phyloP scores from a whole-genome alignment of 2,329 filamentous ascomycete species.

The Colletotrichum lini region DNA sequence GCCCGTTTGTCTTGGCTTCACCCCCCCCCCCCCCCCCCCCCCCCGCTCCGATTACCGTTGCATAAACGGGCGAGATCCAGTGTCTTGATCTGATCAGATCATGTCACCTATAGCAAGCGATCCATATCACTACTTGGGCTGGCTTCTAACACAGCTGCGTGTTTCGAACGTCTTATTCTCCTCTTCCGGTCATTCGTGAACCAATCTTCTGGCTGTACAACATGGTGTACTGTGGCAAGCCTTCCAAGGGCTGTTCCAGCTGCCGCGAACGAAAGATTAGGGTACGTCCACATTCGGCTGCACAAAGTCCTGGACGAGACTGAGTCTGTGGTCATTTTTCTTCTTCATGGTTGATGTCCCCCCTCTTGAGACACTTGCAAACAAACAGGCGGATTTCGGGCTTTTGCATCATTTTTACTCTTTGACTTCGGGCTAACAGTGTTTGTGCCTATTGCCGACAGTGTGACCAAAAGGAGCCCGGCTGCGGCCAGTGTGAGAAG shows the following conservation, averaged over 20 bases:
- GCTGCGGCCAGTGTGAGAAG: slow-evolving; percentile 69
- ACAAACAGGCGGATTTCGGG: no score
- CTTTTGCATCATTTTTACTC: not conserved
- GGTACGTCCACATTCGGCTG: slow-evolving; percentile 55
- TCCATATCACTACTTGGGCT: not conserved
- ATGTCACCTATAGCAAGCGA: slow-evolving; percentile 16
- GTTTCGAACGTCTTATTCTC: not conserved
- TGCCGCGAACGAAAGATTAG: slow-evolving; percentile 70
- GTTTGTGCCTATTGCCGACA: slow-evolving; percentile 44
- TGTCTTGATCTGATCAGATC: slow-evolving; percentile 18
- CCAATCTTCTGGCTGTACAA: slow-evolving; percentile 10
- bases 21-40: slow-evolving; percentile 12
- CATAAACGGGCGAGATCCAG: slow-evolving; percentile 17
- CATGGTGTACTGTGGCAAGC: slow-evolving; percentile 73
- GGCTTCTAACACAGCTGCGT: not conserved
- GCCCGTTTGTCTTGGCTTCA: slow-evolving; percentile 9
- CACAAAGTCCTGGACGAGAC: not conserved
- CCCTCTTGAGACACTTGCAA: not conserved
- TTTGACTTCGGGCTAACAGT: slow-evolving; percentile 19
- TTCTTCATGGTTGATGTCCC: not conserved
- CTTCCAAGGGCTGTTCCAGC: slow-evolving; percentile 69
- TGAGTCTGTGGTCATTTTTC: not conserved
- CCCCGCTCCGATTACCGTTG: slow-evolving; percentile 18
- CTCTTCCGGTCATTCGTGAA: not conserved
- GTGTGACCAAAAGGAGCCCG: slow-evolving; percentile 68